phyloP scores from a whole-genome alignment of 1,284 basidiomycete species.

The Boletus sp. region DNA sequence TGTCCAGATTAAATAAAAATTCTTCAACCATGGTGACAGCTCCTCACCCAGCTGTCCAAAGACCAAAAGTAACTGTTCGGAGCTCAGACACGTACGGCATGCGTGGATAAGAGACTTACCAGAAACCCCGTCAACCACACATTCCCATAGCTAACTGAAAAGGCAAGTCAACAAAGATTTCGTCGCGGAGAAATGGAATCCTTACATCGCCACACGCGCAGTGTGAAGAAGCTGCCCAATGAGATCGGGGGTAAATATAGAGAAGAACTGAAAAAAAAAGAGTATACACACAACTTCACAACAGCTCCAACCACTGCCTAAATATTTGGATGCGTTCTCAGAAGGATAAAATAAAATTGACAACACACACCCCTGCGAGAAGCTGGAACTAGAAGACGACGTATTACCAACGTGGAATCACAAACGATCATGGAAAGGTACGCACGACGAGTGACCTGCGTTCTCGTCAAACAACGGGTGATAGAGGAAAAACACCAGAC shows the following conservation, averaged over 20 bases:
- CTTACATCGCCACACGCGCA: constrained; percentile 71
- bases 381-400: constrained; percentile 47
- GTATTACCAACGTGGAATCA: not conserved
- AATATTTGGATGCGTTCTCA: constrained; percentile 7
- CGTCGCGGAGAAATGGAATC: not conserved
- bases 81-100: constrained; percentile 1
- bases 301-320: constrained; percentile 56
- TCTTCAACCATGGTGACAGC: not conserved
- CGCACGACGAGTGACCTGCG: constrained; percentile 26
- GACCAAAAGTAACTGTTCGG: constrained; percentile 41
- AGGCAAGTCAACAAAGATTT: constrained; percentile 3
- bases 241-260: not conserved
- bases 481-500: constrained; percentile 3
- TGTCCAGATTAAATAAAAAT: constrained; percentile 3
- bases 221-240: constrained; percentile 48
- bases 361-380: constrained; percentile 45
- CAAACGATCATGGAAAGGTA: not conserved
- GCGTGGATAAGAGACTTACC: constrained; percentile 39
- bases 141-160: constrained; percentile 58
- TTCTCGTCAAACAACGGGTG: constrained; percentile 8
- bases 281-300: constrained; percentile 52
- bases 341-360: not conserved
- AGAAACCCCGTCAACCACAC: constrained; percentile 49
- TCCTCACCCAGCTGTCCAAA: constrained; percentile 47
- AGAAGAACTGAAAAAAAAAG: not conserved